Conservation (phyloP, 2,329 filamentous ascomycete genomes). For the Pleomassaria siparia region DNA sequence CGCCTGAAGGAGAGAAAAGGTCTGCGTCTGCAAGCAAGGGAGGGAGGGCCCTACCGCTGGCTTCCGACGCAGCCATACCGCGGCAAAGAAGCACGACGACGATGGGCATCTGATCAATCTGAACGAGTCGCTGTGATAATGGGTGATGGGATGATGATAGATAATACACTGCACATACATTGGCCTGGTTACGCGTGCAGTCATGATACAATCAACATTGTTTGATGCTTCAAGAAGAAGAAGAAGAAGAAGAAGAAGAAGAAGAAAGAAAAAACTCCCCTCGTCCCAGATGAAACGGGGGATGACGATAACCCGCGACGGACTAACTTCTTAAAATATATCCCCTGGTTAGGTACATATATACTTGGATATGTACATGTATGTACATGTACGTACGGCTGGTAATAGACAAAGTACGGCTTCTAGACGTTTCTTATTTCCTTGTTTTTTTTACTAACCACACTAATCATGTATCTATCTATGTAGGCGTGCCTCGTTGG, state of each 20-base stretch:
- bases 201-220: constrained; percentile 1
- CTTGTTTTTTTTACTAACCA: too few relatives aligned
- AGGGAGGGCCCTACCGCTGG: constrained; percentile 15
- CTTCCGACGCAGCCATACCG: constrained; percentile 19
- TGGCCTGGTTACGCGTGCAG: too few relatives aligned
- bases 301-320: not conserved
- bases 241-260: too few relatives aligned
- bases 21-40: constrained; percentile 20
- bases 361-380: too few relatives aligned
- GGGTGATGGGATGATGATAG: too few relatives aligned
- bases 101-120: constrained; percentile 5
- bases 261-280: too few relatives aligned
- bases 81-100: constrained; percentile 23
- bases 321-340: too few relatives aligned
- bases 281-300: not conserved
- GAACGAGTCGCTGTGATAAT: constrained; percentile 8
- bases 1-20: constrained; percentile 26
- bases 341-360: too few relatives aligned
- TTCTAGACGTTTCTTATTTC: constrained; percentile 1
- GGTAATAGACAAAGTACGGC: not conserved
- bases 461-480: not conserved
- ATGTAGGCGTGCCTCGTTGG: too few relatives aligned
- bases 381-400: not conserved
- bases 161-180: too few relatives aligned
- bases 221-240: not conserved